Evolutionary conservation across 2,329 filamentous ascomycete species (phyloP), one percentile per base, ranked within the genome.

Genomic region (Penicillium sp.): DNA sequence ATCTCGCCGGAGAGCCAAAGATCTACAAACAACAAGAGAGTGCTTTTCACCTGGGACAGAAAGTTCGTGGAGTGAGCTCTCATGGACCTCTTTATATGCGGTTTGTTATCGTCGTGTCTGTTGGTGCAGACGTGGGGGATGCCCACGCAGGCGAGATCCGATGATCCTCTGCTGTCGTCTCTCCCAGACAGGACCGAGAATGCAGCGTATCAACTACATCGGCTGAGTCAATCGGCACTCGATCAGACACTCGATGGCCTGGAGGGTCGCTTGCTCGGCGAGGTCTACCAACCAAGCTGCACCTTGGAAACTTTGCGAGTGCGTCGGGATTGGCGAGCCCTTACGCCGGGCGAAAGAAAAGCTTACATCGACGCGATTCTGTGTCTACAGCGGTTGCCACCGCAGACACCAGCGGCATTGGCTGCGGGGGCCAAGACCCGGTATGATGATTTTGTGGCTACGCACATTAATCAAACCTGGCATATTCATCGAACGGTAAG

Each of bases 391-490:
- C 55, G 55, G 4, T 62, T 65, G 52, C 70, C 73, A 1, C 53
- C 73, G 4, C 59, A 56, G 18, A 68, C 67, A 0, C 64, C 68
- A 0, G 47, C 61, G 0, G 53, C 59, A 0, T 59, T 66, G 9
- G 71, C 68, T 0, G 63, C 74, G 0, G 76, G 76, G 2, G 73
- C 70, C 3, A 67, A 65, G 48, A 71, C 66, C 51, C 75, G 47
- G n/a, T 78, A 71, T 48, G 77, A 80, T 54, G 77, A 80, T 49
- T 79, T 73, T 38, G 66, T 76, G 5, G 74, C 70, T 4, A 66
- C 69, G 0, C 77, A 80, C 50, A 70, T 80, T 48, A 72, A 76
- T 45, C 67, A 73, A 51, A 76, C 76, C 1, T 50, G 66, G 8
- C 45, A 43, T 1, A 76, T 78, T 13, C 76, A 79, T 46, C 56